phyloP scores from a whole-genome alignment of 345 rosid species.

The Hypericum perforatum region DNA sequence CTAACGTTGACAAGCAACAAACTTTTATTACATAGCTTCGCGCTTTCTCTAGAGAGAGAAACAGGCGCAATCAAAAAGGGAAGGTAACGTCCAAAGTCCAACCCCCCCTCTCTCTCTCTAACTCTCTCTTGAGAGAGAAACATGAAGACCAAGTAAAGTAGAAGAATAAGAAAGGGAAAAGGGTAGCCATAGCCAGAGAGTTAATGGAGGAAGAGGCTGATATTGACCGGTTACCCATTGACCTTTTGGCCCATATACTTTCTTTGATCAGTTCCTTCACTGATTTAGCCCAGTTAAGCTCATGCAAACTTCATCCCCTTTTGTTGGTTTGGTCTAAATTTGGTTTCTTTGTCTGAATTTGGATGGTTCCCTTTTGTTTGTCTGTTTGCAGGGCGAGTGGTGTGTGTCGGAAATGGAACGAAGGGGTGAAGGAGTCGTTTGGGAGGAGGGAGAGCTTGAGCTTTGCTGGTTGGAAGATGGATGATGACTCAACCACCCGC shows the following conservation, averaged over 20 bases:
- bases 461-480: constrained; percentile 80
- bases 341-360: neutral
- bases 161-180: neutral
- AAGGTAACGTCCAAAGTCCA: neutral
- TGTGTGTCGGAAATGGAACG: constrained; percentile 80
- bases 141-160: too few species aligned
- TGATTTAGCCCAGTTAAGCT: constrained; percentile 79
- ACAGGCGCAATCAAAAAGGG: too few species aligned
- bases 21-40: neutral
- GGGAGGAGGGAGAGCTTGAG: constrained; percentile 56
- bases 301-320: neutral
- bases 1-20: too few species aligned
- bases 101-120: neutral
- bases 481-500: constrained; percentile 69
- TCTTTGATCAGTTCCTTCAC: constrained; percentile 55
- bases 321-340: neutral
- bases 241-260: constrained; percentile 67
- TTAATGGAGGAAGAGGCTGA: constrained; percentile 44
- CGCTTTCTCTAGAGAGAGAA: neutral
- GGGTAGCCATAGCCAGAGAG: neutral
- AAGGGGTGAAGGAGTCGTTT: constrained; percentile 72
- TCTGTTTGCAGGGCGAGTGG: constrained; percentile 47
- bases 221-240: constrained; percentile 68
- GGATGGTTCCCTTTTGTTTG: neutral
- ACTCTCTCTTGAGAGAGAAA: neutral